Base-by-base conservation (phyloP, 2,329 filamentous ascomycete genomes). In the Phaeophleospora eucalypticola region DNA sequence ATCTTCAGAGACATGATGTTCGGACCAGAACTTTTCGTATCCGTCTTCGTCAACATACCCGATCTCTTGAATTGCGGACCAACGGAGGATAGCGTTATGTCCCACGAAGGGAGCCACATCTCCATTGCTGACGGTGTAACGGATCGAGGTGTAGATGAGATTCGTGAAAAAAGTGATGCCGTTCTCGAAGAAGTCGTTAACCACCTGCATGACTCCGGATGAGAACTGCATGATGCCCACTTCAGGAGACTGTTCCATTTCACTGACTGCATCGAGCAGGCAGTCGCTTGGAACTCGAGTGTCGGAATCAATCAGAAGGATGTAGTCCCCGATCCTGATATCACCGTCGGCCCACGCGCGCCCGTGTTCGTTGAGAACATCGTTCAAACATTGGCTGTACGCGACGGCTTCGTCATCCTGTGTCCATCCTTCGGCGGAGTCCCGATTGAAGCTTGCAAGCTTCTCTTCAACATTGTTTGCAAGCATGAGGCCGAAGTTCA, bases 101-200 rank as follows among this genome's bases (percentile, higher is more conserved):
- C 86, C 86, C 51, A 89, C 86, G 56, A 89, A 89, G 0, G 84
- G 84, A 0, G 84, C 82, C 4, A 84, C 79, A 43, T 89, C 86
- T 3, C 86, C 86, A 41, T 80, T 83, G 4, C 81, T 79, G 20
- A 88, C 83, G 16, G 81, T 79, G 59, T 83, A 89, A 19, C 78
- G 75, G 58, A 89, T 89, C 27, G 83, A 79, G 0, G 80, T 83
- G 70, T 89, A 90, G 57, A 89, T 81, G 42, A 89, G 76, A 60
- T 89, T 83, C 35, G 86, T 89, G 69, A 89, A 89, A 70, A 85
- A 89, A 1, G 84, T 86, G 59, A 87, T 85, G 12, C 81, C 83
- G 56, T 83, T 84, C 66, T 90, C 86, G 57, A 89, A 89, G 67
- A 81, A 86, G 43, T 78, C 82, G 58, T 80, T 72, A 1, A 82